phyloP scores from a whole-genome alignment of 345 rosid species.

The Capsella bursapastoris region DNA sequence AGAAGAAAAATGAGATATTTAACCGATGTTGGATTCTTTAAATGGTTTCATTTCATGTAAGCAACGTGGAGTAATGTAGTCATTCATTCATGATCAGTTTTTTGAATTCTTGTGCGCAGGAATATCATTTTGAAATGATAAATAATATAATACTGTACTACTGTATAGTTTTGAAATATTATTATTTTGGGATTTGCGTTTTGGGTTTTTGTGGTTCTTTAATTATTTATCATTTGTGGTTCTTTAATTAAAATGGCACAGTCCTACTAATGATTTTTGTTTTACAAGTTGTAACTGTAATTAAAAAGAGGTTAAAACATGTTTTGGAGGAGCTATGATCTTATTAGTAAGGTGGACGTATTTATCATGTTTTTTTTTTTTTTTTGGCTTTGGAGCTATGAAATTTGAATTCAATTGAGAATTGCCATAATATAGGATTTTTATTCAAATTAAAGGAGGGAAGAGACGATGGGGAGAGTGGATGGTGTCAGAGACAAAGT shows the following conservation, averaged over 20 bases:
- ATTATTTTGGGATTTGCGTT: constrained; percentile 27
- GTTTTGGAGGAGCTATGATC: not conserved
- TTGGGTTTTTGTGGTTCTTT: not conserved
- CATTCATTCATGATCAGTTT: not conserved
- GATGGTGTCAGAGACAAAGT: constrained; percentile 31
- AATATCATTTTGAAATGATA: constrained; percentile 28
- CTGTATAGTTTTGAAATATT: not conserved
- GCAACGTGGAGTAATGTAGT: constrained; percentile 40
- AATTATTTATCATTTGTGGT: not conserved
- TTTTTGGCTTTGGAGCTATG: not conserved
- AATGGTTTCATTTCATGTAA: constrained; percentile 25
- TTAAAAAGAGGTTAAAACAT: not conserved
- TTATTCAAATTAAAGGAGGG: constrained; percentile 39
- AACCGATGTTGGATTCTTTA: constrained; percentile 27
- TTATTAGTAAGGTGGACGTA: not conserved
- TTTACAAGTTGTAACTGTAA: not conserved
- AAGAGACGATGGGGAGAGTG: constrained; percentile 2
- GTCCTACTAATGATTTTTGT: not conserved
- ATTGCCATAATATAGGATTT: not conserved
- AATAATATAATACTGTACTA: not conserved
- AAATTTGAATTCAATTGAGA: constrained; percentile 5
- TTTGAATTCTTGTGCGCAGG: constrained; percentile 34
- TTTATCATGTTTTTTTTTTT: too few species aligned
- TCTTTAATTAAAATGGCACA: not conserved
- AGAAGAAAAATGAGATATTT: constrained; percentile 9